phyloP scores from a whole-genome alignment of 805 yeast genomes.

The Wickerhamiella siamensis region DNA sequence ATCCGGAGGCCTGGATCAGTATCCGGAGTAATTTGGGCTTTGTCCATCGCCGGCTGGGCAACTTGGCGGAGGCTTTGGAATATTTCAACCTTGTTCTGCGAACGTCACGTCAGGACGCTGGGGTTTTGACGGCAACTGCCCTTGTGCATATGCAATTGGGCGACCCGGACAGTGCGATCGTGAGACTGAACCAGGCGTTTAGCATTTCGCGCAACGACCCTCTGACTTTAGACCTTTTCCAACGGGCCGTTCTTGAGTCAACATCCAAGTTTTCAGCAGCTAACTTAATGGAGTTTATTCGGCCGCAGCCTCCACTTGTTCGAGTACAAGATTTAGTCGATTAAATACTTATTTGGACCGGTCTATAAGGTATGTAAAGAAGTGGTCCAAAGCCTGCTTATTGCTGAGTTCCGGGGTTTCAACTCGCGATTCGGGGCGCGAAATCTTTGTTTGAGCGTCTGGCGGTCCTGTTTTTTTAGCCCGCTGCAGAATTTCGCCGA shows the following conservation, averaged over 20 bases:
- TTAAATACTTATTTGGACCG: neutral
- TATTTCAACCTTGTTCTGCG: slow-evolving; percentile 67
- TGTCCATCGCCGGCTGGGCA: slow-evolving; percentile 28
- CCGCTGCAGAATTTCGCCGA: too few species aligned
- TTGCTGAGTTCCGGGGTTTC: too few species aligned
- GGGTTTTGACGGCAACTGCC: slow-evolving; percentile 72
- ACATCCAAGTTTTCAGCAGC: neutral
- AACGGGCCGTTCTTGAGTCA: slow-evolving; percentile 37
- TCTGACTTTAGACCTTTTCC: slow-evolving; percentile 66
- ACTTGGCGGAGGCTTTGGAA: slow-evolving; percentile 51
- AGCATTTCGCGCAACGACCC: slow-evolving; percentile 70
- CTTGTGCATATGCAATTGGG: slow-evolving; percentile 62
- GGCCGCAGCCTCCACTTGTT: neutral
- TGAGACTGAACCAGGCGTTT: slow-evolving; percentile 64
- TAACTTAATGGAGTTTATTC: too few species aligned
- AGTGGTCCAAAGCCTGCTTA: too few species aligned
- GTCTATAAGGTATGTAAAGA: too few species aligned
- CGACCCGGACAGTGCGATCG: slow-evolving; percentile 51
- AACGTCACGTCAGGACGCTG: slow-evolving; percentile 55
- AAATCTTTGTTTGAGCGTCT: too few species aligned
- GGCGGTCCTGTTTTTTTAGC: too few species aligned
- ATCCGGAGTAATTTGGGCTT: slow-evolving; percentile 27
- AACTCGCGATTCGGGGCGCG: too few species aligned
- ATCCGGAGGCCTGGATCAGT: slow-evolving; percentile 70
- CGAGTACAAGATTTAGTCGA: neutral